Evolutionary conservation across 2,329 filamentous ascomycete genomes (phyloP).

Genomic region (Neofusicoccum kwambonambiense): DNA sequence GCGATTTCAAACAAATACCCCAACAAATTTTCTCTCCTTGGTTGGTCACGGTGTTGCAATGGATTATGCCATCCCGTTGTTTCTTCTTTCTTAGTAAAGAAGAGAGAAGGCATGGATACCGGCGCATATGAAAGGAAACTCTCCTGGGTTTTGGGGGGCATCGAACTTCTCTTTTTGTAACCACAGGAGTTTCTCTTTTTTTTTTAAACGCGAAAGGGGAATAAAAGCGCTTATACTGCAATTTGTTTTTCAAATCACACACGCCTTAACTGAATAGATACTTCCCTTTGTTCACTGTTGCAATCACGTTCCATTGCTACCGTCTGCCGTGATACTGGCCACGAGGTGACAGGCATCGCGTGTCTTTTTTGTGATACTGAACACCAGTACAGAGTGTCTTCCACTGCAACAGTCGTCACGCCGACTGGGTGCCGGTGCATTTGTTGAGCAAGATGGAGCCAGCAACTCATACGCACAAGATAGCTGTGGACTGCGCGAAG

Average conservation of each 20-base stretch:
- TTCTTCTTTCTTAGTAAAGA: neutral
- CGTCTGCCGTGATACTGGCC: neutral
- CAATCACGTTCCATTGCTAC: neutral
- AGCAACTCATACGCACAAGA: neutral
- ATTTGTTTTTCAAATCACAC: too few species aligned
- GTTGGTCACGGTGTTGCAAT: conserved; percentile 6
- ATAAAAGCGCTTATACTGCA: neutral
- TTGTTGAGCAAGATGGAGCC: too few species aligned
- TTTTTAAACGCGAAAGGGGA: neutral
- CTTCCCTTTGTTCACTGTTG: too few species aligned
- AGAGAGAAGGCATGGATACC: neutral
- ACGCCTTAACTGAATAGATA: too few species aligned
- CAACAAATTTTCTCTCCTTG: conserved; percentile 9
- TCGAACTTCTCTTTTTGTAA: neutral
- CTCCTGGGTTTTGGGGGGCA: neutral
- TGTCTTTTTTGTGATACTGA: neutral
- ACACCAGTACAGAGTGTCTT: too few species aligned
- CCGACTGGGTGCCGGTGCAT: too few species aligned
- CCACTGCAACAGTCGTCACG: too few species aligned
- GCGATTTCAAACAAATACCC: conserved; percentile 8
- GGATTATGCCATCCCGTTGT: neutral
- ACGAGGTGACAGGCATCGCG: too few species aligned
- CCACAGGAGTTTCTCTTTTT: neutral
- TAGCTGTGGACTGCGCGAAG: neutral
- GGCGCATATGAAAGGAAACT: neutral